These are phyloP conservation scores for Epichloe uncinata DNA, from an alignment of 2,329 filamentous ascomycete genomes.

Conservation along the genomic window DNA sequence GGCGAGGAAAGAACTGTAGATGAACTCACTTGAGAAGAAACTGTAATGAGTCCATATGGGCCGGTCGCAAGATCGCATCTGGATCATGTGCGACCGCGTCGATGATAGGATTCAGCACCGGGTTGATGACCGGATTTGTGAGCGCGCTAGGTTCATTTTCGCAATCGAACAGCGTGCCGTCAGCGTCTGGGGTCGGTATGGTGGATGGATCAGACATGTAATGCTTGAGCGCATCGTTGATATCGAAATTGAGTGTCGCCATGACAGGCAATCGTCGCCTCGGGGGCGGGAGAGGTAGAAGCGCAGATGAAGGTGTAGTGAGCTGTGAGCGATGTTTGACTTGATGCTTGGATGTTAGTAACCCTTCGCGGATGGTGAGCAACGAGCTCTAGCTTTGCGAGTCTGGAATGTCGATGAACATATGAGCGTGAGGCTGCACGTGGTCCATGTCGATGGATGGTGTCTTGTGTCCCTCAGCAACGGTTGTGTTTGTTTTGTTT, in stretches of 20 bases:
- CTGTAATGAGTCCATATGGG: conserved; percentile 82
- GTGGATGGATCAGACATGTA: conserved; percentile 87
- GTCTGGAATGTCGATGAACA: neutral
- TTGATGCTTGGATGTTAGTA: neutral
- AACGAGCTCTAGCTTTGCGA: neutral
- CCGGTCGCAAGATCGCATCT: conserved; percentile 67
- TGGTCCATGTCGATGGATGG: neutral
- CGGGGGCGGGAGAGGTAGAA: conserved; percentile 6
- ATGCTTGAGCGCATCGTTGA: conserved; percentile 91
- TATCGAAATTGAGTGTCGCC: conserved; percentile 78
- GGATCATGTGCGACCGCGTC: conserved; percentile 87
- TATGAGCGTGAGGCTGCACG: neutral
- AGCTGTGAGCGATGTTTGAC: neutral
- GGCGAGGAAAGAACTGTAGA: neutral
- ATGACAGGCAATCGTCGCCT: conserved; percentile 29
- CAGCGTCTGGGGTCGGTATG: conserved; percentile 76
- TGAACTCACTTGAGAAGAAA: conserved; percentile 84
- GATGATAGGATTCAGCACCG: conserved; percentile 78
- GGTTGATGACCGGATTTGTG: conserved; percentile 66
- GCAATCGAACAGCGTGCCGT: conserved; percentile 72
- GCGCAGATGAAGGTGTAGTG: neutral
- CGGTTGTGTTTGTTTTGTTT: conserved; percentile 22
- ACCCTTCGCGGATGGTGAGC: neutral
- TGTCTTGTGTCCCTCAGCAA: conserved; percentile 10
- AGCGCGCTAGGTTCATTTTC: conserved; percentile 82